These are phyloP conservation scores for Tephrocybe sp. DNA, from an alignment of 768 basidiomycete species.

Conservation along the genomic window DNA sequence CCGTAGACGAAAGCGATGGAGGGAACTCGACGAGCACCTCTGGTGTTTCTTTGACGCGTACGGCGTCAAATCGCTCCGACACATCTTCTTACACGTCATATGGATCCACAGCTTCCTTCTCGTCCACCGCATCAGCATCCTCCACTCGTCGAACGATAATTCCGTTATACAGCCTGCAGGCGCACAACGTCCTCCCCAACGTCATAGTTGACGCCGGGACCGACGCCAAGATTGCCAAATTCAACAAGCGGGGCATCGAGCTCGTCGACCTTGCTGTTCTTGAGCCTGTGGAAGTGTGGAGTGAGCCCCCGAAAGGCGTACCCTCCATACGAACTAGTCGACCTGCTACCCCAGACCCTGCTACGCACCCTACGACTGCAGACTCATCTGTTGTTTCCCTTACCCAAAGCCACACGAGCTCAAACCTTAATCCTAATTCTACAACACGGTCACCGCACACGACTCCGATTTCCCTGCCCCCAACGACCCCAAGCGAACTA, in stretches of 20 bases:
- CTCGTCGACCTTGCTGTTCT: slow-evolving; percentile 75
- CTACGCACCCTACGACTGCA: slow-evolving; percentile 13
- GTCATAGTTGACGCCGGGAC: slow-evolving; percentile 87
- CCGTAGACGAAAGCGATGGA: slow-evolving; percentile 38
- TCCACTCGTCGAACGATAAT: slow-evolving; percentile 74
- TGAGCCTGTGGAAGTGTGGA: slow-evolving; percentile 81
- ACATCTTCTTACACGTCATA: slow-evolving; percentile 42
- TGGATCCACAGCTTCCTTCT: slow-evolving; percentile 39
- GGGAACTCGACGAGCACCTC: slow-evolving; percentile 17
- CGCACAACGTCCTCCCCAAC: slow-evolving; percentile 86
- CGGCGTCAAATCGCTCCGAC: slow-evolving; percentile 61
- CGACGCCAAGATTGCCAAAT: slow-evolving; percentile 82
- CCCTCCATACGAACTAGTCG: slow-evolving; percentile 23
- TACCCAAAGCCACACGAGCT: not conserved
- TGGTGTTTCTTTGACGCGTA: slow-evolving; percentile 34
- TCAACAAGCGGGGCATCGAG: slow-evolving; percentile 71
- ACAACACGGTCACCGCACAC: slow-evolving; percentile 17
- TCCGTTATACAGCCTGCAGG: slow-evolving; percentile 84
- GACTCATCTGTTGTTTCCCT: slow-evolving; percentile 21
- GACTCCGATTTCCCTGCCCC: not conserved
- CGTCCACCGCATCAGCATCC: slow-evolving; percentile 37
- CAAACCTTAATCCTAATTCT: slow-evolving; percentile 4
- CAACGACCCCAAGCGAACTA: not conserved
- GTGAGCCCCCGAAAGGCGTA: slow-evolving; percentile 25
- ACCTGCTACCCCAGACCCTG: slow-evolving; percentile 20